Evolutionary conservation across 345 rosid genomes (phyloP).

Genomic region (Salix koriyanagi): DNA sequence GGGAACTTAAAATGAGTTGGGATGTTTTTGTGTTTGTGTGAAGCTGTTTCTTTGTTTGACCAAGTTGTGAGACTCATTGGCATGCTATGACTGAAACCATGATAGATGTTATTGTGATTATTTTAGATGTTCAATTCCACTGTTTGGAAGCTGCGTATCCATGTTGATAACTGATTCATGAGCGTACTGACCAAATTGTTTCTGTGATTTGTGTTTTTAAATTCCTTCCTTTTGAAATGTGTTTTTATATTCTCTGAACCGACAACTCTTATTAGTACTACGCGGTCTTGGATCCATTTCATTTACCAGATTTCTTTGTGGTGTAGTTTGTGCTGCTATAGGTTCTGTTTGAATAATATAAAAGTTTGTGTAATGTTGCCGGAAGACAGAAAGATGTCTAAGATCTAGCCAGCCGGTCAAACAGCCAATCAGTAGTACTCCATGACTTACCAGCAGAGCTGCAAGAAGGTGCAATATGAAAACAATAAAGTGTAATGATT

Average conservation of each 20-base stretch:
- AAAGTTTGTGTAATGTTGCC: not conserved
- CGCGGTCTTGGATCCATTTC: not conserved
- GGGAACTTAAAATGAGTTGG: no score
- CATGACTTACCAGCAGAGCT: not conserved
- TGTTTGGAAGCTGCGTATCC: conserved; percentile 6
- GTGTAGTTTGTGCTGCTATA: not conserved
- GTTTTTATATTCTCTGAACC: not conserved
- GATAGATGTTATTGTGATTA: no score
- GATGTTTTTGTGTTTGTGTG: no score
- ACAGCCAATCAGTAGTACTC: not conserved
- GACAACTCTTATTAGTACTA: not conserved
- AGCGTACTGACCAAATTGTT: not conserved
- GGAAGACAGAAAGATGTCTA: not conserved
- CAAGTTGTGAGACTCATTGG: no score
- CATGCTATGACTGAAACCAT: no score
- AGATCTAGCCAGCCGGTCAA: not conserved
- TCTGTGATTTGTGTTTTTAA: not conserved
- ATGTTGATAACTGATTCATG: not conserved
- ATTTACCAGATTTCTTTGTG: not conserved
- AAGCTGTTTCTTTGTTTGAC: no score
- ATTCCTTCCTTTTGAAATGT: not conserved
- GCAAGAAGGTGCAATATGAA: not conserved
- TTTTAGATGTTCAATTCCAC: no score
- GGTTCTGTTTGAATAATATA: not conserved
- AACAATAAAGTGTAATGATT: not conserved